phyloP scores from a whole-genome alignment of 345 rosid species.

The Aethionema arabicum region DNA sequence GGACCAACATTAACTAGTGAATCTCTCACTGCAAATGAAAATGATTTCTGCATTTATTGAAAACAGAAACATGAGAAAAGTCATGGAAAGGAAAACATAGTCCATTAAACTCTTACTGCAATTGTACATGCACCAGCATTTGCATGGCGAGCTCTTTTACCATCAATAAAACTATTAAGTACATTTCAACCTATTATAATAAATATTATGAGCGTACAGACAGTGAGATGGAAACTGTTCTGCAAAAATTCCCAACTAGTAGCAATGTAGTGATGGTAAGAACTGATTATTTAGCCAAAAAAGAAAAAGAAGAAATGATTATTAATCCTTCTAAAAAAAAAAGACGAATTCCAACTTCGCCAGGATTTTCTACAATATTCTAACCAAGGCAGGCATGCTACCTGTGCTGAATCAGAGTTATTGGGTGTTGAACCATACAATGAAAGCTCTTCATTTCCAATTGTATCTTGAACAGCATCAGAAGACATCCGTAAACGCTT shows the following conservation, averaged over 20 bases:
- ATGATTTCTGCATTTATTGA: constrained; percentile 67
- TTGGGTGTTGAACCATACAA: constrained; percentile 75
- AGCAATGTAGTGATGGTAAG: constrained; percentile 16
- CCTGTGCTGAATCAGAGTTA: constrained; percentile 86
- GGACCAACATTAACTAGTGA: constrained; percentile 92
- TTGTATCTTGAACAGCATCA: constrained; percentile 87
- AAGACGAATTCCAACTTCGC: constrained; percentile 12
- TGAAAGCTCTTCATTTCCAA: constrained; percentile 88
- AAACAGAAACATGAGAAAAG: constrained; percentile 31
- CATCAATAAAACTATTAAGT: constrained; percentile 7
- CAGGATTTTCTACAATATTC: constrained; percentile 28
- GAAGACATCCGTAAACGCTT: constrained; percentile 82
- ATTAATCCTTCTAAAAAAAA: constrained; percentile 8
- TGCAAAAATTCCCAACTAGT: constrained; percentile 14
- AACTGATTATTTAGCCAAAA: not conserved
- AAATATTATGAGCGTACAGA: constrained; percentile 7
- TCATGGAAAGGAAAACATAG: constrained; percentile 17
- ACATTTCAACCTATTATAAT: not conserved
- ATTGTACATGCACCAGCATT: constrained; percentile 21
- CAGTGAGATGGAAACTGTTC: constrained; percentile 16
- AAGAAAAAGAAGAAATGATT: constrained; percentile 12
- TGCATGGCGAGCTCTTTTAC: constrained; percentile 8
- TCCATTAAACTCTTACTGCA: constrained; percentile 21
- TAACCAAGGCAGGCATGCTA: constrained; percentile 35
- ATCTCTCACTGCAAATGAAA: constrained; percentile 94